phyloP scores from a whole-genome alignment of 768 basidiomycete species.

The Nidularia sp. region DNA sequence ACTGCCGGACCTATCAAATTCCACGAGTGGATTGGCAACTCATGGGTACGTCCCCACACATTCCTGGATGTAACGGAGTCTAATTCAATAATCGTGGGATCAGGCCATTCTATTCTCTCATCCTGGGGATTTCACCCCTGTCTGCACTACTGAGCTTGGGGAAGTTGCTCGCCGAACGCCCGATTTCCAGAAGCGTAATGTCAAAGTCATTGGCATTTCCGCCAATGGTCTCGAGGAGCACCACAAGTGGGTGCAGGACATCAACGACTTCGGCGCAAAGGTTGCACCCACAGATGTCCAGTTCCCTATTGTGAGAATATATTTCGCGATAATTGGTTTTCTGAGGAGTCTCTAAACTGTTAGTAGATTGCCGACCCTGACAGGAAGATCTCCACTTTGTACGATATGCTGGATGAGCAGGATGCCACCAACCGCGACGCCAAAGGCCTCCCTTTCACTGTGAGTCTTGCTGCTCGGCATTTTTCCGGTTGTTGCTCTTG shows the following conservation, averaged over 20 bases:
- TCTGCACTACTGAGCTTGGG: slow-evolving; percentile 96
- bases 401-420: slow-evolving; percentile 96
- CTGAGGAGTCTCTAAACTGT: not conserved
- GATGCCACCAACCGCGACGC: slow-evolving; percentile 86
- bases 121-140: slow-evolving; percentile 89
- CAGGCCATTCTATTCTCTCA: slow-evolving; percentile 91
- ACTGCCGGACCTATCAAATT: slow-evolving; percentile 86
- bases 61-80: not conserved
- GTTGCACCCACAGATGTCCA: slow-evolving; percentile 67
- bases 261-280: slow-evolving; percentile 74
- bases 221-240: slow-evolving; percentile 88
- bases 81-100: not conserved
- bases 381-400: slow-evolving; percentile 77
- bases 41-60: slow-evolving; percentile 60
- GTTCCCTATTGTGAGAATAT: slow-evolving; percentile 84
- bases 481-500: not conserved
- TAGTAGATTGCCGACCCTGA: slow-evolving; percentile 87
- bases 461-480: slow-evolving; percentile 11
- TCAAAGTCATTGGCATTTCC: slow-evolving; percentile 92
- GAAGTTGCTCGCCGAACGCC: slow-evolving; percentile 85
- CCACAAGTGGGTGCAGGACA: slow-evolving; percentile 84
- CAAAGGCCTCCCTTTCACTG: slow-evolving; percentile 93
- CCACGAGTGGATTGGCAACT: slow-evolving; percentile 87
- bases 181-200: slow-evolving; percentile 84
- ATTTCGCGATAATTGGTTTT: not conserved